These are phyloP conservation scores for Botrytis pseudocinerea DNA, from an alignment of 2,329 filamentous ascomycete species.

Conservation along the genomic window DNA sequence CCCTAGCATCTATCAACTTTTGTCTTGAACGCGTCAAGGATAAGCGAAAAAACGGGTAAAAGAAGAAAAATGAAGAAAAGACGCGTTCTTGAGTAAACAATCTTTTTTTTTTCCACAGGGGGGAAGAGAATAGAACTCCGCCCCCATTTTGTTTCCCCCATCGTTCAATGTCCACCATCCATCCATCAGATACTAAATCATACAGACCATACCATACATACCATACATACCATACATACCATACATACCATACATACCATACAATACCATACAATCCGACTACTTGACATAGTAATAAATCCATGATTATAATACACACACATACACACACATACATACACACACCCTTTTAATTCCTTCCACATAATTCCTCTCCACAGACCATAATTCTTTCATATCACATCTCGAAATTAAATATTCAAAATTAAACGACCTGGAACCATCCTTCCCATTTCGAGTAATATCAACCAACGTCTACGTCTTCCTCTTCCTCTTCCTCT, in stretches of 20 bases:
- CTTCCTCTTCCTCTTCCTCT: too few relatives aligned
- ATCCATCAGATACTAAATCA: background rate
- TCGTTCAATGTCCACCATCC: background rate
- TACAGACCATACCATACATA: background rate
- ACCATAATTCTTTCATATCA: background rate
- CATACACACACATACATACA: background rate
- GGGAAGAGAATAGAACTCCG: background rate
- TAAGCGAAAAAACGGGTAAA: background rate
- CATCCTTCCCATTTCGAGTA: background rate
- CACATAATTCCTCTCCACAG: too few relatives aligned
- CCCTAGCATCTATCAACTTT: background rate
- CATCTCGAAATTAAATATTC: background rate
- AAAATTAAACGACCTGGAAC: background rate
- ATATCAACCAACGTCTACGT: background rate
- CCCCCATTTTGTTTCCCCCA: background rate
- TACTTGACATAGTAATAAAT: background rate
- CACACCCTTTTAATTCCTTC: too few relatives aligned
- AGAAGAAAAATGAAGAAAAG: background rate
- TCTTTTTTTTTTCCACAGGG: background rate
- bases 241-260: too few relatives aligned
- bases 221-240: background rate
- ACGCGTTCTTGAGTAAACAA: slow-evolving; percentile 4
- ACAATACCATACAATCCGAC: background rate
- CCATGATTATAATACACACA: background rate
- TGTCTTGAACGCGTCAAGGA: slow-evolving; percentile 1